These are phyloP conservation scores for Austroboletus eburneus DNA, from an alignment of 768 basidiomycete species.

Conservation along the genomic window DNA sequence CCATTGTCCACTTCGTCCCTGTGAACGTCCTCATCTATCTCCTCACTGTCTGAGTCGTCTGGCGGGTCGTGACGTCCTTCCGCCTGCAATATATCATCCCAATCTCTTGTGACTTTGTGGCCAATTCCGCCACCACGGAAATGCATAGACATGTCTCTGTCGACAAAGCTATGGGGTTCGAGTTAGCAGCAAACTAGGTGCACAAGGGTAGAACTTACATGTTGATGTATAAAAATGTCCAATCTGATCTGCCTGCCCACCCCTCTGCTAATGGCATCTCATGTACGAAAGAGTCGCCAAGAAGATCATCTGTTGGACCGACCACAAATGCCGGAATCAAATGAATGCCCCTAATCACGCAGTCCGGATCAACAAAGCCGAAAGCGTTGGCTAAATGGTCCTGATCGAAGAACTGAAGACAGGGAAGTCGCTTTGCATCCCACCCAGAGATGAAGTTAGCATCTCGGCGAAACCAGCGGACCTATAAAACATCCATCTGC, in stretches of 20 bases:
- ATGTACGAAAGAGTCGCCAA: background rate
- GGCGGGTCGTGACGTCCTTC: no score
- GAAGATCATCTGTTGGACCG: conserved; percentile 12
- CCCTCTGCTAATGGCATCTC: background rate
- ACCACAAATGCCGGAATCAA: conserved; percentile 38
- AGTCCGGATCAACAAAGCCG: conserved; percentile 42
- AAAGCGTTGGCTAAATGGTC: conserved; percentile 31
- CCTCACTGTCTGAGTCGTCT: no score
- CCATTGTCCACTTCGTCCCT: no score
- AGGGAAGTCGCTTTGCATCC: conserved; percentile 27
- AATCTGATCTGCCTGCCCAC: conserved; percentile 15
- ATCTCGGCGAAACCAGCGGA: conserved; percentile 36
- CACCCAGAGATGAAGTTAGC: conserved; percentile 21
- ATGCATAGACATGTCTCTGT: background rate
- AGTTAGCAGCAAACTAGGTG: background rate
- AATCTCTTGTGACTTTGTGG: no score
- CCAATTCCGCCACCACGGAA: no score
- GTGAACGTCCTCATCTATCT: no score
- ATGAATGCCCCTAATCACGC: conserved; percentile 37
- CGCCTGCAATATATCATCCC: no score
- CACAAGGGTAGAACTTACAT: conserved; percentile 23
- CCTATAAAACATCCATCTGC: conserved; percentile 21
- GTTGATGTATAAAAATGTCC: conserved; percentile 29
- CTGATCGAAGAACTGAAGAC: conserved; percentile 35
- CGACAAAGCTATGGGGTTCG: background rate